Evolutionary conservation across 2,329 filamentous ascomycete species (phyloP), one percentile per base, ranked within the genome.

Genomic region (Zymoseptoria passerinii): DNA sequence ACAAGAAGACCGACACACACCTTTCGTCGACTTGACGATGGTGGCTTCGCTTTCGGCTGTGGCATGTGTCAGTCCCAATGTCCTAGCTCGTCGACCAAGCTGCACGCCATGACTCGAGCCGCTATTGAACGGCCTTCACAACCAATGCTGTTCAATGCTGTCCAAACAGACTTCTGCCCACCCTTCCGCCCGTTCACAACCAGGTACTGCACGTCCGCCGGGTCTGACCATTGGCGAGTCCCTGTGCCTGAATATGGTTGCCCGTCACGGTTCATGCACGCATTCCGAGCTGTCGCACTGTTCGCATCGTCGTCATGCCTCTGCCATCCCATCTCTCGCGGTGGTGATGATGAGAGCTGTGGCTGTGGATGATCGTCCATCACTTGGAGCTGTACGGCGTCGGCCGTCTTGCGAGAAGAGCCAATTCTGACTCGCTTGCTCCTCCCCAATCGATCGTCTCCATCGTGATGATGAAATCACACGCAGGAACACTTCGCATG

Each of bases 161-260:
- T 16, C 8, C 20, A 18, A 52, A 52, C 50, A 40, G 19, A 52
- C 50, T 28, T 23, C 23, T 52, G 16, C 23, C 18, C 7, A 27
- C 50, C 48, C 19, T 28, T 27, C 28, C 20, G 19, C 50, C 50
- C 50, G 23, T 4, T 40, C 1, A 5, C n/a, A n/a, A 40, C 35
- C 10, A 40, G 10, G 35, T 5, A 40, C 35, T 40, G 35, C 35
- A 40, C 35, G 35, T 40, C 16, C 35, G 35, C 35, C 16, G 10
- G 35, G 9, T 3, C n/a, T 40, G 35, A 40, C 35, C 35, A 40
- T 40, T 40, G 35, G 35, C 35, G 35, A 16, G 35, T 40, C 20
- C 23, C 28, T n/a, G 50, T 52, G 50, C 50, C 50, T 52, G 50
- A 28, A 52, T 16, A n/a, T 52, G 50, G 50, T 52, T 52, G 50